Evolutionary conservation across 192 early-diverging fungal species (phyloP).

Genomic region (Podila minutissima): DNA sequence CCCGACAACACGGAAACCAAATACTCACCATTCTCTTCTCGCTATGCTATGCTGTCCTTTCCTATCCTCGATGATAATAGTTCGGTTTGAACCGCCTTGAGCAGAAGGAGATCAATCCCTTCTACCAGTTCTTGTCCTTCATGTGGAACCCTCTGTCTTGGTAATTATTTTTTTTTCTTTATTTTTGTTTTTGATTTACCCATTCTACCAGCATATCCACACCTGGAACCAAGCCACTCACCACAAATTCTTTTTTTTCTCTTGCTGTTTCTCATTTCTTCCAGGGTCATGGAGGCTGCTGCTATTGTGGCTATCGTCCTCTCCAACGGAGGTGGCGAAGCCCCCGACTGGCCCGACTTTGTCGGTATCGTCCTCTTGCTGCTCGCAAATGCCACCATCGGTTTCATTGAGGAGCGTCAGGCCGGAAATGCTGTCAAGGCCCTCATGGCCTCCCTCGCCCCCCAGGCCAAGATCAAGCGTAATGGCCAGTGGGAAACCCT

Average conservation of each 20-base stretch:
- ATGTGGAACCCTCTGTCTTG: conserved; percentile 86
- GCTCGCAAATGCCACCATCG: conserved; percentile 87
- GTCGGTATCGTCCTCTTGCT: conserved; percentile 85
- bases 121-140: conserved; percentile 88
- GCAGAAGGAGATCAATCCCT: conserved; percentile 82
- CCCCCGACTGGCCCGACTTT: conserved; percentile 88
- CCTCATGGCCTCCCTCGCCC: conserved; percentile 91
- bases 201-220: background rate
- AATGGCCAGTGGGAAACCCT: conserved; percentile 82
- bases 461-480: conserved; percentile 89
- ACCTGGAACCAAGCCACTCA: conserved; percentile 5
- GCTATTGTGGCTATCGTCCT: conserved; percentile 83
- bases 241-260: conserved; percentile 4
- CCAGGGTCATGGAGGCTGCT: conserved; percentile 83
- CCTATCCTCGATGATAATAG: conserved; percentile 39
- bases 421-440: conserved; percentile 94
- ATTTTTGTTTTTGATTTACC: background rate
- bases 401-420: conserved; percentile 89
- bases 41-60: background rate
- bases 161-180: conserved; percentile 14
- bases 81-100: conserved; percentile 78
- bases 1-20: background rate
- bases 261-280: no score
- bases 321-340: conserved; percentile 73
- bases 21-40: background rate